A percentile compares a stretch with the other conserved stretches of the same genome.
Evolutionary conservation across 2,329 filamentous ascomycete genomes (phyloP).

Genomic region (Hymenoscyphus scutula): DNA sequence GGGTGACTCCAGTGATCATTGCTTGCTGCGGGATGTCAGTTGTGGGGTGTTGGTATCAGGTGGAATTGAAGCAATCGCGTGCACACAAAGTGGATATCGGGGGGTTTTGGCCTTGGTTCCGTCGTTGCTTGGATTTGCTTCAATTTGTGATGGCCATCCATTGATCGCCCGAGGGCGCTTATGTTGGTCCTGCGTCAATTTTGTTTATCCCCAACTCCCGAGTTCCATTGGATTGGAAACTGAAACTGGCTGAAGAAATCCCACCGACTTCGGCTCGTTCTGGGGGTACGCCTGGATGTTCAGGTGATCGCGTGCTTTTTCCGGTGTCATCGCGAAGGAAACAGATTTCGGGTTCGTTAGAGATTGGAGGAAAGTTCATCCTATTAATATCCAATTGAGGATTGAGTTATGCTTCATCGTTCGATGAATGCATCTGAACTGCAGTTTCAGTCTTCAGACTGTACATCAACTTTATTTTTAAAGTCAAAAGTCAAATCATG

Average conservation of each 20-base stretch:
- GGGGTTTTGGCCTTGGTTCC: not conserved
- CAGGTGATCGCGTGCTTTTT: too few species aligned
- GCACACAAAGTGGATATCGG: not conserved
- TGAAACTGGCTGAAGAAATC: not conserved
- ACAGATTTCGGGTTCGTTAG: too few species aligned
- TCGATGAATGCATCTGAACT: too few species aligned
- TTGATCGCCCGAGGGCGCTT: not conserved
- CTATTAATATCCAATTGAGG: too few species aligned
- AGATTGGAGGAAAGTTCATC: too few species aligned
- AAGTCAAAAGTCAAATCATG: too few species aligned
- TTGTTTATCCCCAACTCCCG: not conserved
- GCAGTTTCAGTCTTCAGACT: too few species aligned
- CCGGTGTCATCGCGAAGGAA: too few species aligned
- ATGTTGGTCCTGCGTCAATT: slow-evolving; percentile 3
- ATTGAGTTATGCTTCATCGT: too few species aligned
- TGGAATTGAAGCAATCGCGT: not conserved
- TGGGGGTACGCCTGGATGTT: too few species aligned
- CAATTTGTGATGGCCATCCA: not conserved
- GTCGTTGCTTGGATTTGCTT: too few species aligned
- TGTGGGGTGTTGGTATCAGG: not conserved
- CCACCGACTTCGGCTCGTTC: not conserved
- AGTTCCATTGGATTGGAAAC: not conserved
- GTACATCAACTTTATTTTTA: too few species aligned
- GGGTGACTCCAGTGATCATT: slow-evolving; percentile 2
- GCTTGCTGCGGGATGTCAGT: not conserved